phyloP scores from a whole-genome alignment of 805 yeast genomes.

The Cyberlindnera euphorbiiphila region DNA sequence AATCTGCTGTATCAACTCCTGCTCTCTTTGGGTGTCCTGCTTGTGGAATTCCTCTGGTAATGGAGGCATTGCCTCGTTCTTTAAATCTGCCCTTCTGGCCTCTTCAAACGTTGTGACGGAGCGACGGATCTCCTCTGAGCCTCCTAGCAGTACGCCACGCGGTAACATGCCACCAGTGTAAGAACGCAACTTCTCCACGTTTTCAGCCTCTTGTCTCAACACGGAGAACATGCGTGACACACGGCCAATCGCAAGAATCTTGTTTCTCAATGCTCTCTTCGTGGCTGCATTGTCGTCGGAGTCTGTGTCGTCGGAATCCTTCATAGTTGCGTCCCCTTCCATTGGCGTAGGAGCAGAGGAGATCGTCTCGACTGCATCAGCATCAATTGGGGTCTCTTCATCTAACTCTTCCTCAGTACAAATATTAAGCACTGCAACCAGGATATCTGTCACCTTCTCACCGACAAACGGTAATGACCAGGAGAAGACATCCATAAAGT shows the following conservation, averaged over 20 bases:
- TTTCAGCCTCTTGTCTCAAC: constrained; percentile 82
- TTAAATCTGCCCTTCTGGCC: constrained; percentile 74
- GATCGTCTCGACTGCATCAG: constrained; percentile 12
- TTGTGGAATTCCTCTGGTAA: constrained; percentile 50
- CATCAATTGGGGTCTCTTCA: constrained; percentile 56
- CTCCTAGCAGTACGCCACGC: constrained; percentile 79
- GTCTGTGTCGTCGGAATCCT: neutral
- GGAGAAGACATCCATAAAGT: constrained; percentile 94
- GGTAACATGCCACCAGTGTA: constrained; percentile 78
- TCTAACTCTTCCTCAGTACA: constrained; percentile 94
- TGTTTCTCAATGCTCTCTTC: constrained; percentile 67
- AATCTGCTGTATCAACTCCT: constrained; percentile 35
- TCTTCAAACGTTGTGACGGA: constrained; percentile 74
- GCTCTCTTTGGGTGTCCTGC: constrained; percentile 43
- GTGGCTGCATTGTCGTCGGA: constrained; percentile 29
- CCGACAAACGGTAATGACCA: constrained; percentile 98
- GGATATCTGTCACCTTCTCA: constrained; percentile 91
- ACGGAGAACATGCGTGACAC: constrained; percentile 90
- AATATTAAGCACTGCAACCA: constrained; percentile 82
- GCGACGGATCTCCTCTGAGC: constrained; percentile 71
- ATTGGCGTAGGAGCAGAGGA: constrained; percentile 22
- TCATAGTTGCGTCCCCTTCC: constrained; percentile 21
- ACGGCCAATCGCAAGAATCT: constrained; percentile 93
- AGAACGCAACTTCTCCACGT: constrained; percentile 72
- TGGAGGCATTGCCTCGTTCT: constrained; percentile 90